A percentile compares a stretch with the other conserved stretches of the same genome.
Evolutionary conservation across 345 rosid genomes (phyloP).

Genomic region (Eucalyptus urophylla): DNA sequence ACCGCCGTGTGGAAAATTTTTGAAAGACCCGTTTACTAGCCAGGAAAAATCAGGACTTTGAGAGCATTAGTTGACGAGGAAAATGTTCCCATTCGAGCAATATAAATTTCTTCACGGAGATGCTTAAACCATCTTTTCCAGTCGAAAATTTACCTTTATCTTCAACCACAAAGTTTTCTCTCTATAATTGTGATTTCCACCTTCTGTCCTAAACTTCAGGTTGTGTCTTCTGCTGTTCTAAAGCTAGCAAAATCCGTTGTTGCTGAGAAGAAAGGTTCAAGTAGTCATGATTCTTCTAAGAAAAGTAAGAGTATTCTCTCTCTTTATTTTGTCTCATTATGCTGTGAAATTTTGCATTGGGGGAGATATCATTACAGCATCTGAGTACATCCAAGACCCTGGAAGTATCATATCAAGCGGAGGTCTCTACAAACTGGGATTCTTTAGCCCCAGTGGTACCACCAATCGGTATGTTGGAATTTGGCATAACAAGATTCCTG

Average conservation of each 20-base stretch:
- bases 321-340: background rate
- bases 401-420: conserved; percentile 12
- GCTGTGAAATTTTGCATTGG: background rate
- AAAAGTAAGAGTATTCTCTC: background rate
- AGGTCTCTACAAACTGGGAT: conserved; percentile 29
- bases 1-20: background rate
- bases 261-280: background rate
- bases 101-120: background rate
- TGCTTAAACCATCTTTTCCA: background rate
- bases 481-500: conserved; percentile 20
- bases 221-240: background rate
- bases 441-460: conserved; percentile 39
- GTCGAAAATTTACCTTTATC: background rate
- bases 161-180: background rate
- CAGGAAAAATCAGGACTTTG: background rate
- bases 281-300: background rate
- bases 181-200: background rate
- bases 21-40: background rate
- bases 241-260: background rate
- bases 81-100: background rate
- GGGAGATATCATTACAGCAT: conserved; percentile 12
- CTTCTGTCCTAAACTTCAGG: background rate
- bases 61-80: background rate
- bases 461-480: conserved; percentile 34
- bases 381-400: conserved; percentile 22